Base-by-base conservation (phyloP, 768 basidiomycete genomes). In the Mycena metata region DNA sequence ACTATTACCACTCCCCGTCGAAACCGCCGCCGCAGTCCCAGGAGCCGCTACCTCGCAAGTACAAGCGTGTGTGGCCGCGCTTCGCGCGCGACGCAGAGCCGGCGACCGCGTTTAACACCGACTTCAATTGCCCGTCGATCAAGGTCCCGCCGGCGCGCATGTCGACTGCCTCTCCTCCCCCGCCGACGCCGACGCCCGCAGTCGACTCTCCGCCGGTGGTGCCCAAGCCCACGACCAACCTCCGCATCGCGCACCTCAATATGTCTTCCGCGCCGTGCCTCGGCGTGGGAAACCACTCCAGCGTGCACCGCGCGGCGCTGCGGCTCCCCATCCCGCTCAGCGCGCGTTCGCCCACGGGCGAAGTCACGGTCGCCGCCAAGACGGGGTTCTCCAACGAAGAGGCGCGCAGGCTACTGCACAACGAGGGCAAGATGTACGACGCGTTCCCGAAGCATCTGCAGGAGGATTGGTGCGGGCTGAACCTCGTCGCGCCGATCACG, bases 221-320 rank as follows among this genome's bases (percentile, higher is more conserved):
- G 12, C 63, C 61, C 0, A 19, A 13, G 21, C 65, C 65, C 23
- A 15, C 35, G 50, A 54, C 61, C 7, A 63, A 67, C 45, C 49
- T 60, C 30, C 62, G 64, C 45, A 79, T 79, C 46, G 79, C 78
- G 5, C 79, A 81, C 59, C 72, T 83, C 39, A 76, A 83, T 51
- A 61, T 85, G 42, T 74, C 76, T 10, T 68, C 73, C 7, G 36
- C 47, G 2, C 70, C 75, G 42, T 49, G 6, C 23, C 64, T 82
- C 17, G 85, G 83, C 36, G 1, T 5, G 0, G 84, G 85, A 0
- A 35, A 82, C 66, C 85, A 86, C 71, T 86, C 85, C 0, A 12
- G 68, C 54, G 84, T 85, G 9, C 77, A 79, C 69, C 77, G 77
- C 47, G 79, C 76, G 5, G 77, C 80, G 21, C 79, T 83, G 71